Evolutionary conservation across 208 protist genomes (phyloP).

Genomic region (Blastocrithidia nonstop): DNA sequence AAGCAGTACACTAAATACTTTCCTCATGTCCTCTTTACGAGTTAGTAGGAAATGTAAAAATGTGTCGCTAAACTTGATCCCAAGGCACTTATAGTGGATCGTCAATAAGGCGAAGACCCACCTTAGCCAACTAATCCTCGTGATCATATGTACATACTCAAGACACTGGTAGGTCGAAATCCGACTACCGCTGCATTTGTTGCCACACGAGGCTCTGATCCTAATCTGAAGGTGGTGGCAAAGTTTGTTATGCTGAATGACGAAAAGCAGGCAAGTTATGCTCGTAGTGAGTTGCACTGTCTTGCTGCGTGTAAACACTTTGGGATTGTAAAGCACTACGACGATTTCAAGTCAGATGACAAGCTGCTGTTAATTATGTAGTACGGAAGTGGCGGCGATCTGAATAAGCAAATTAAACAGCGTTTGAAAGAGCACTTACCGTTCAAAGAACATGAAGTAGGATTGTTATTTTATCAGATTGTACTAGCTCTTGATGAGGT

Average conservation of each 20-base stretch:
- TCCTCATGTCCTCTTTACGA: slow-evolving; percentile 60
- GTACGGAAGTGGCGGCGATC: slow-evolving; percentile 77
- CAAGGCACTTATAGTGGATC: slow-evolving; percentile 10
- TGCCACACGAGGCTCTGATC: slow-evolving; percentile 48
- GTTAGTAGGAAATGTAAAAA: slow-evolving; percentile 45
- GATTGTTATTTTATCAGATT: slow-evolving; percentile 76
- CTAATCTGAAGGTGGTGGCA: slow-evolving; percentile 48
- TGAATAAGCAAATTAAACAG: slow-evolving; percentile 77
- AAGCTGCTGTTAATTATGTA: slow-evolving; percentile 82
- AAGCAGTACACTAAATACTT: slow-evolving; percentile 74
- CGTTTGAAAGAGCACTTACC: slow-evolving; percentile 49
- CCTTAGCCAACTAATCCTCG: slow-evolving; percentile 39
- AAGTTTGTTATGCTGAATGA: slow-evolving; percentile 81
- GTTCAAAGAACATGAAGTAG: slow-evolving; percentile 75
- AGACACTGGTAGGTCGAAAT: slow-evolving; percentile 64
- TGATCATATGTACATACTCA: slow-evolving; percentile 74
- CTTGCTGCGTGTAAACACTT: slow-evolving; percentile 78
- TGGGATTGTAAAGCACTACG: slow-evolving; percentile 81
- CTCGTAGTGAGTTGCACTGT: slow-evolving; percentile 73
- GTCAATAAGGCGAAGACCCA: slow-evolving; percentile 50
- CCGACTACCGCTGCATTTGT: slow-evolving; percentile 74
- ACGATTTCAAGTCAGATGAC: slow-evolving; percentile 59
- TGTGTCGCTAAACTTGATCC: slow-evolving; percentile 22
- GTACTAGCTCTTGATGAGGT: slow-evolving; percentile 76
- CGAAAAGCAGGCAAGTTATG: slow-evolving; percentile 69